Evolutionary conservation across 2,329 filamentous ascomycete genomes (phyloP), one percentile per base, ranked within the genome.

Genomic region (Fusarium camptoceras): DNA sequence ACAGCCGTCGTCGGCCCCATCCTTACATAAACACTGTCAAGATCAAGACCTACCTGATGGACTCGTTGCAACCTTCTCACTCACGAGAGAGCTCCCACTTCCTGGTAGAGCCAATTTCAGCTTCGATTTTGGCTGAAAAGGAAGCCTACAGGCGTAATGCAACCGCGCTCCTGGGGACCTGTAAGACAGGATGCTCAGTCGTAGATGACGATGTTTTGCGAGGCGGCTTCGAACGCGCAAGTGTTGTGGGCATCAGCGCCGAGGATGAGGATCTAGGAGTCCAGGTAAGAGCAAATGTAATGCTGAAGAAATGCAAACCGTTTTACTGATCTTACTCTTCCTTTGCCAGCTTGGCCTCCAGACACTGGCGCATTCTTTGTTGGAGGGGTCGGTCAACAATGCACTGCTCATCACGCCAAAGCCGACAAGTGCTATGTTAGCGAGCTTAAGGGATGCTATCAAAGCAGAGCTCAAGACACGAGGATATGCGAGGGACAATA

Each of bases 181-280:
- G 82, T 30, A 61, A 70, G 28, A 83, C 81, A 2, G 87, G 86
- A 15, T 87, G 85, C 55, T 43, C 50, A 4, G 85, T 84, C 64
- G 68, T 89, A 34, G 87, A 89, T 66, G 76, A 80, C 4, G 74
- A 83, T 30, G 79, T 85, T 8, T 76, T 89, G 8, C 59, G 82
- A 8, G 85, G 84, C 4, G 86, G 85, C 0, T 78, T 88, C 14
- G 82, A 85, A 75, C 76, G 83, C n/a, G 87, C 86, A 0, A 78
- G 77, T 22, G 81, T 89, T 1, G 83, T 87, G 2, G 87, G 87
- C 1, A 56, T 89, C 57, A 89, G 86, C 58, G 79, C 84, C 0
- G 86, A 87, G 75, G 83, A 84, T 22, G 83, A 83, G 42, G 80
- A 78, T n/a, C 75, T 86, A 61, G 85, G 83, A 2, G 62, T 86